Percentiles rank a stretch among this genome's conserved stretches.
phyloP scores from a whole-genome alignment of 805 yeast species.

The Spathaspora gorwiae region DNA sequence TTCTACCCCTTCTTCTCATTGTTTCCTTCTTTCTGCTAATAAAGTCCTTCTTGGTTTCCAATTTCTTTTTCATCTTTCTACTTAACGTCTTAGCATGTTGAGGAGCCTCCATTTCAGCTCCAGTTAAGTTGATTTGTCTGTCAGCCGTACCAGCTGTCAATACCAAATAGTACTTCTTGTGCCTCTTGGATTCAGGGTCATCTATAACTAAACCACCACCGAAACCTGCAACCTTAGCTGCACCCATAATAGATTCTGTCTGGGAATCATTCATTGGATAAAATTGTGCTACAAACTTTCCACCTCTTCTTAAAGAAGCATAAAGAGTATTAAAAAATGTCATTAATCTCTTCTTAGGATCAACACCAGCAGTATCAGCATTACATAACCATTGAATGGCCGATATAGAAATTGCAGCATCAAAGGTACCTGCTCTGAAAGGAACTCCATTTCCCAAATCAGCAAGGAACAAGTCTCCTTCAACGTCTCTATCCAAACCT shows the following conservation, averaged over 20 bases:
- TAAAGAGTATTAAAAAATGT: constrained; percentile 85
- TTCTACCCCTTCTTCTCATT: constrained; percentile 86
- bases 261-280: constrained; percentile 91
- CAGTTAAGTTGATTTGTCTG: constrained; percentile 67
- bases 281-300: constrained; percentile 95
- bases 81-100: constrained; percentile 35
- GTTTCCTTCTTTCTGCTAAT: constrained; percentile 89
- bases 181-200: constrained; percentile 87
- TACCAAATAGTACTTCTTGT: constrained; percentile 86
- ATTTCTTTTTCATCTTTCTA: constrained; percentile 36
- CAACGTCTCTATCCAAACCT: constrained; percentile 86
- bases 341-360: constrained; percentile 77
- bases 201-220: constrained; percentile 94
- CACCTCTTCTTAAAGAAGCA: constrained; percentile 85
- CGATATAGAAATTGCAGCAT: constrained; percentile 91
- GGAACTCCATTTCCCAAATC: constrained; percentile 96
- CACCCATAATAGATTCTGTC: constrained; percentile 65
- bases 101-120: constrained; percentile 76
- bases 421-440: constrained; percentile 92
- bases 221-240: constrained; percentile 93
- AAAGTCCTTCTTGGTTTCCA: constrained; percentile 75
- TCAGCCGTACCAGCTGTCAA: constrained; percentile 82
- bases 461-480: constrained; percentile 85
- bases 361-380: constrained; percentile 78
- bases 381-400: constrained; percentile 98